Evolutionary conservation across 2,329 filamentous ascomycete species (phyloP), one percentile per base, ranked within the genome.

Genomic region (Venturia nashicola): DNA sequence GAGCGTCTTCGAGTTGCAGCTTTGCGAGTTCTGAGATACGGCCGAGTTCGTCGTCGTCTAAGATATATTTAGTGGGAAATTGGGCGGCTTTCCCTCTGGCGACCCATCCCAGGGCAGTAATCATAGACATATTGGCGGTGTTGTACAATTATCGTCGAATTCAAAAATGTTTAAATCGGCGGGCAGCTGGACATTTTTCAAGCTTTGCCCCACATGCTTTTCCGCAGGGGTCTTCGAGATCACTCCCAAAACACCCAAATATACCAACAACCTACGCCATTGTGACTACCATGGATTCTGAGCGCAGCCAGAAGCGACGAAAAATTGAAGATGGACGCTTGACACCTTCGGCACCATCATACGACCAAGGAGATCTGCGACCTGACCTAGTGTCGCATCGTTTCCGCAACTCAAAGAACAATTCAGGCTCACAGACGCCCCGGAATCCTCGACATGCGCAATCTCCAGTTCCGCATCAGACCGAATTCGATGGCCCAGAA

Each of bases 1-100:
- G 61, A 43, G 94, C 94, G 76, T 97, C 94, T 72, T 97, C 90
- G 40, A 97, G 83, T 77, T 96, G 88, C 57, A 80, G 72, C 67
- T 80, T 79, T n/a, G 78, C 78, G 36, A 80, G 75, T 70, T 80
- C 76, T 42, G 77, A 75, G 66, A 81, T 81, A 63, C 79, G 75
- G 65, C 76, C 76, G 66, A 78, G 80, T 67, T 81, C 79, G 67
- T 79, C 78, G 65, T 80, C 79, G 71, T 80, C 77, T 69, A 81
- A 79, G 42, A 75, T 73, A 66, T 80, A 80, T 69, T 78, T 78
- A 9, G 74, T 76, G 0, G 79, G 79, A 63, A 79, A 79, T 46
- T 77, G 76, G 39, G 79, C 78, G 62, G 79, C 78, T 68, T 78
- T 78, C 20, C 79, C 79, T 63, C 79, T 77, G 66, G 79, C 79